Evolutionary conservation across 1,284 basidiomycete species (phyloP), one percentile per base, ranked within the genome.

Genomic region (Cryptococcus sp.): DNA sequence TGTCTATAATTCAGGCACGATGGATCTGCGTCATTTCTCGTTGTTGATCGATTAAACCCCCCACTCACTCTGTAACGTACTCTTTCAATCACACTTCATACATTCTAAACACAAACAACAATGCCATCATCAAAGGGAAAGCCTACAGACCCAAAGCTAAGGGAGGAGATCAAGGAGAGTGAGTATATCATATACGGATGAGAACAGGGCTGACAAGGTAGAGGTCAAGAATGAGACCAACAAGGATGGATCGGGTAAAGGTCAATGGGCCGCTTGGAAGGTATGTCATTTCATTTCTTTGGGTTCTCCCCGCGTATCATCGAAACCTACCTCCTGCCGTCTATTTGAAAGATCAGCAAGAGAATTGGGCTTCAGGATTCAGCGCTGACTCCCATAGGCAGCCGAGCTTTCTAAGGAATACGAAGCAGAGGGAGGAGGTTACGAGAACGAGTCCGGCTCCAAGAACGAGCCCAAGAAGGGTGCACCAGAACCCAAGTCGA

Each of bases 71-170:
- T n/a, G n/a, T n/a, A n/a, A n/a, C n/a, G n/a, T n/a, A n/a, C n/a
- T n/a, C n/a, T n/a, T n/a, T n/a, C n/a, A n/a, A n/a, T n/a, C n/a
- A n/a, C n/a, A n/a, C n/a, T n/a, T n/a, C n/a, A n/a, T n/a, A 41
- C 11, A 10, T 19, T 21, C 11, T 13, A 9, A 9, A 19, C 39
- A 41, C 9, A 41, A 19, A 49, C 28, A 43, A 62, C 28, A 5
- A 76, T 76, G 74, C 63, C 67, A 43, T 75, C 73, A 18, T 74
- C 73, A 23, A 77, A 77, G 61, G 76, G 76, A 60, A 76, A 76
- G 60, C 75, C 74, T 1, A 76, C 75, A 19, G 72, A 76, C 50
- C 72, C 72, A 19, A 64, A 76, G 63, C 63, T 74, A 48, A 60
- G 72, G 46, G 75, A 77, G 53, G 60, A 76, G 59, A 67, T 75